These are phyloP conservation scores for Yamadazyma jaroonii DNA, from an alignment of 1,139 yeast species.

Conservation along the genomic window DNA sequence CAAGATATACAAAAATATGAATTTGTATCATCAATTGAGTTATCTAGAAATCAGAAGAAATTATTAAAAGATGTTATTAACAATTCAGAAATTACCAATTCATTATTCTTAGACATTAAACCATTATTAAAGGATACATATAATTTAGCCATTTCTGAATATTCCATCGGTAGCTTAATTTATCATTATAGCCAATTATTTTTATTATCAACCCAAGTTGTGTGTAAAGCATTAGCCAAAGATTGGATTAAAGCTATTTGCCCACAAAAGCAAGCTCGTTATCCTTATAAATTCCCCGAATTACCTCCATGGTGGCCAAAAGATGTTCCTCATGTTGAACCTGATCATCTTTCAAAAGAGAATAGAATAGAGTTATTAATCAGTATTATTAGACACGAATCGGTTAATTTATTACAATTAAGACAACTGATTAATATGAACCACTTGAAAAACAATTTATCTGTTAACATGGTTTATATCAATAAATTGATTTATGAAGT, in stretches of 20 bases:
- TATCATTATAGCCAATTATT: slow-evolving; percentile 19
- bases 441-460: background rate
- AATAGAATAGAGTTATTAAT: slow-evolving; percentile 52
- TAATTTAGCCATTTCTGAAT: slow-evolving; percentile 4
- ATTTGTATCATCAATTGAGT: slow-evolving; percentile 3
- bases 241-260: slow-evolving; percentile 65
- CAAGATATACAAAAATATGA: slow-evolving; percentile 3
- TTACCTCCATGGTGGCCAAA: slow-evolving; percentile 76
- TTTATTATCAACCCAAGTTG: slow-evolving; percentile 35
- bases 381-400: slow-evolving; percentile 32
- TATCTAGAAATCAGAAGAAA: slow-evolving; percentile 11
- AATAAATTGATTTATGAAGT: slow-evolving; percentile 19
- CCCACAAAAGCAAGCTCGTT: slow-evolving; percentile 63
- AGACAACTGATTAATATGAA: slow-evolving; percentile 12
- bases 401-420: slow-evolving; percentile 22
- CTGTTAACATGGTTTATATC: slow-evolving; percentile 5
- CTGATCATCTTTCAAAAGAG: slow-evolving; percentile 64
- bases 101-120: slow-evolving; percentile 13
- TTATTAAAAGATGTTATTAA: slow-evolving; percentile 11
- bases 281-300: slow-evolving; percentile 57
- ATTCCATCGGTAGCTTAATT: slow-evolving; percentile 1
- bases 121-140: slow-evolving; percentile 9
- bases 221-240: slow-evolving; percentile 63
- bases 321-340: slow-evolving; percentile 60
- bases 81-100: slow-evolving; percentile 7